Conservation (phyloP, 106 monocot genomes). For the Vanilla planifolia region DNA sequence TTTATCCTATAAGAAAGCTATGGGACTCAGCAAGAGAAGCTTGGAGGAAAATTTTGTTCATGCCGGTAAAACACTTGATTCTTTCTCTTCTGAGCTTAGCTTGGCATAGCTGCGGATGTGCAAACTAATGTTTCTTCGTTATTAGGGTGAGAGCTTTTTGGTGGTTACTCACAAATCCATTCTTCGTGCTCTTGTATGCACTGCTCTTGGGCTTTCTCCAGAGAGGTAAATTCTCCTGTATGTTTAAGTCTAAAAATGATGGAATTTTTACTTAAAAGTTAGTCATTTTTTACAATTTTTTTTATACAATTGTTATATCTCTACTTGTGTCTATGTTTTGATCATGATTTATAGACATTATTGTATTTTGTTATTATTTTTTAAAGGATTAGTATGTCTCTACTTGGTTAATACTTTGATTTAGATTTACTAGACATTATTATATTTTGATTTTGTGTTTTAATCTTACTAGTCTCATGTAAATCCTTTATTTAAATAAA, state of each 20-base stretch:
- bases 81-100: not conserved
- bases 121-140: not conserved
- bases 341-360: no score
- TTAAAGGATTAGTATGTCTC: no score
- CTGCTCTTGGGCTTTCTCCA: constrained; percentile 64
- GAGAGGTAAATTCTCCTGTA: constrained; percentile 38
- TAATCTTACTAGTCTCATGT: no score
- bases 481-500: no score
- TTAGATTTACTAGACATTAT: no score
- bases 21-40: constrained; percentile 67
- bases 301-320: no score
- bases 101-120: not conserved
- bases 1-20: constrained; percentile 56
- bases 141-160: constrained; percentile 59
- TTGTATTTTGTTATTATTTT: no score
- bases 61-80: constrained; percentile 28
- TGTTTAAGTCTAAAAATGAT: not conserved
- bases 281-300: no score
- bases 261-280: no score
- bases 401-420: no score
- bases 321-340: no score
- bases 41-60: constrained; percentile 59
- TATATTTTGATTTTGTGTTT: no score
- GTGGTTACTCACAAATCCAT: constrained; percentile 79
- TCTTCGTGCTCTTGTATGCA: constrained; percentile 65